A percentile compares a stretch with the other conserved stretches of the same genome.
phyloP scores from a whole-genome alignment of 1,284 basidiomycete species.

The Boletellus deceptivus region DNA sequence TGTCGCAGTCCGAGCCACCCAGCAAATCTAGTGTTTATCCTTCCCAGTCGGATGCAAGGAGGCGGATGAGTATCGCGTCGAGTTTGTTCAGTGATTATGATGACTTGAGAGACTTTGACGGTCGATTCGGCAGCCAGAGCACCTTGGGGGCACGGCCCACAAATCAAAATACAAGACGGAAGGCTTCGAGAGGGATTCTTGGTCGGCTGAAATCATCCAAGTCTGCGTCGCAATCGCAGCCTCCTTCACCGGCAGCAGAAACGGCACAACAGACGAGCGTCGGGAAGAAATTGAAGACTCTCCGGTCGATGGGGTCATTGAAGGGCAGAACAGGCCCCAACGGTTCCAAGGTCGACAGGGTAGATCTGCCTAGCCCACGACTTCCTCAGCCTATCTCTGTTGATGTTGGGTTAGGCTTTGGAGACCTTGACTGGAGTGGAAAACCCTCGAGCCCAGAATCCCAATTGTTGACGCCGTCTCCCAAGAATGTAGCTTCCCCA shows the following conservation, averaged over 20 bases:
- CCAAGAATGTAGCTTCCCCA: constrained; percentile 18
- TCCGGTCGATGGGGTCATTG: constrained; percentile 78
- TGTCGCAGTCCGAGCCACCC: constrained; percentile 27
- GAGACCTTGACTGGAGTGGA: constrained; percentile 52
- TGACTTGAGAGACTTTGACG: constrained; percentile 79
- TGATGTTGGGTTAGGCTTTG: constrained; percentile 60
- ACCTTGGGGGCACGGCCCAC: constrained; percentile 52
- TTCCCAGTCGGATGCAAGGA: constrained; percentile 38
- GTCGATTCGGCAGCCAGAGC: constrained; percentile 75
- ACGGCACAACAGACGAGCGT: constrained; percentile 33
- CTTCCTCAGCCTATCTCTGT: constrained; percentile 51
- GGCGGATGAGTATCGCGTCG: constrained; percentile 60
- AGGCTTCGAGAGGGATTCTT: constrained; percentile 65
- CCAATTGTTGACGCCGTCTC: constrained; percentile 23
- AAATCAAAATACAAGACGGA: constrained; percentile 42
- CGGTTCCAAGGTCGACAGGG: constrained; percentile 33
- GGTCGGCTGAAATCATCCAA: constrained; percentile 53
- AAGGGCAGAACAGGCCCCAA: constrained; percentile 45
- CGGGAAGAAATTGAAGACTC: constrained; percentile 62
- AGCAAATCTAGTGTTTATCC: constrained; percentile 37
- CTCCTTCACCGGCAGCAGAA: constrained; percentile 41
- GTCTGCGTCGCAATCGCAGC: constrained; percentile 37
- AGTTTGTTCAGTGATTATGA: constrained; percentile 80
- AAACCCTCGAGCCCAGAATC: constrained; percentile 27
- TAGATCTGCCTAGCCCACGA: constrained; percentile 44